These are phyloP conservation scores for Fusarium newnesense DNA, from an alignment of 2,329 filamentous ascomycete species.

Conservation along the genomic window DNA sequence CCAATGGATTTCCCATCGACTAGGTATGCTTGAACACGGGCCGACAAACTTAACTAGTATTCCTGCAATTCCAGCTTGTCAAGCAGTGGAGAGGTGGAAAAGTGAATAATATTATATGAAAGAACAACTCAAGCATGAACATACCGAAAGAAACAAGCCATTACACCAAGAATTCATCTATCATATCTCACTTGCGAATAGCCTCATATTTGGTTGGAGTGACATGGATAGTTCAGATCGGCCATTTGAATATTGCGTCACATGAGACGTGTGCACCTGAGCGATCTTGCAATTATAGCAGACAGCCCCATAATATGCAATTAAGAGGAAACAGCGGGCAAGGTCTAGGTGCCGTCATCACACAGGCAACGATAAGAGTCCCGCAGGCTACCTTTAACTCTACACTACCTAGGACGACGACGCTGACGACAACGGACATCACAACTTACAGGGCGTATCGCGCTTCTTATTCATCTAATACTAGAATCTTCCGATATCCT, in stretches of 20 bases:
- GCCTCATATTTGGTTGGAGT: slow-evolving; percentile 17
- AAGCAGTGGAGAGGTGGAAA: background rate
- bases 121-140: background rate
- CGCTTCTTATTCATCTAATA: background rate
- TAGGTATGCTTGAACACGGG: background rate
- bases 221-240: slow-evolving; percentile 14
- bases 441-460: background rate
- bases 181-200: slow-evolving; percentile 9
- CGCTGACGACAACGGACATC: slow-evolving; percentile 32
- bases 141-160: background rate
- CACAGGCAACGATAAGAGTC: slow-evolving; percentile 46
- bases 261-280: slow-evolving; percentile 41
- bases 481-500: background rate
- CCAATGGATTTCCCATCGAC: background rate
- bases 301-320: slow-evolving; percentile 44
- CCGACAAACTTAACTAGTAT: background rate
- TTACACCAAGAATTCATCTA: background rate
- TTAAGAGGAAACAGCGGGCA: slow-evolving; percentile 12
- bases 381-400: slow-evolving; percentile 38
- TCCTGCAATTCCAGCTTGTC: background rate
- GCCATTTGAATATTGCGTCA: slow-evolving; percentile 46
- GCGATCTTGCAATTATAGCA: slow-evolving; percentile 17
- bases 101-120: background rate
- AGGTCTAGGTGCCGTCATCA: slow-evolving; percentile 47
- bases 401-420: slow-evolving; percentile 34